Base-by-base conservation (phyloP, 1,284 basidiomycete genomes). In the Sporisorium graminicola region DNA sequence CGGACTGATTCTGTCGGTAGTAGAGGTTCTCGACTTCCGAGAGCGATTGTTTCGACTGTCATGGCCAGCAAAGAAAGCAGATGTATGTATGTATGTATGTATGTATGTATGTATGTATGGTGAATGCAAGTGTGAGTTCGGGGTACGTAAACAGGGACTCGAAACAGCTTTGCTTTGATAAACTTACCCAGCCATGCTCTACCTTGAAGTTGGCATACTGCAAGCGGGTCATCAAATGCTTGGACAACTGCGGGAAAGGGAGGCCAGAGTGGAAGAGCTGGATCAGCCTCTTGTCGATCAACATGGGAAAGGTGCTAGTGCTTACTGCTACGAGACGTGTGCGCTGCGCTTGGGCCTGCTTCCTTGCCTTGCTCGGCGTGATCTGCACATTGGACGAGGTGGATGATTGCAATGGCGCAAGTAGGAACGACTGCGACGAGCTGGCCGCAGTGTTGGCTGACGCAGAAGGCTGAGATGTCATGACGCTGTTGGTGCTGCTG, bases 11-110 rank as follows among this genome's bases (percentile, higher is more conserved):
- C 50, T 80, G 72, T 2, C 78, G 78, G 51, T 84, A 84, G 58
- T 81, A 84, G 16, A 84, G 63, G 42, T 84, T 84, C 55, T 84
- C 82, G n/a, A 84, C 81, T 56, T 84, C 82, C n/a, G 80, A 78
- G 8, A 82, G 61, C 50, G 79, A 78, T 69, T 84, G 82, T 27
- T 77, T 73, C n/a, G 80, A 77, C 78, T 79, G 71, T 47, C 27
- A 31, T 5, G 27, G n/a, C n/a, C 35, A 42, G 3, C 29, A 24
- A 18, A 12, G 27, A 18, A 20, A 27, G 8, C n/a, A 40, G 13
- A 51, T n/a, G 8, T 26, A 49, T 42, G 42, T 29, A 29, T n/a
- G n/a, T n/a, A n/a, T n/a, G n/a, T n/a, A n/a, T n/a, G n/a, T n/a
- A n/a, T n/a, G n/a, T n/a, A n/a, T n/a, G n/a, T n/a, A n/a, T n/a